These are phyloP conservation scores for Claviceps purpurea DNA, from an alignment of 2,329 filamentous ascomycete species.

Conservation along the genomic window DNA sequence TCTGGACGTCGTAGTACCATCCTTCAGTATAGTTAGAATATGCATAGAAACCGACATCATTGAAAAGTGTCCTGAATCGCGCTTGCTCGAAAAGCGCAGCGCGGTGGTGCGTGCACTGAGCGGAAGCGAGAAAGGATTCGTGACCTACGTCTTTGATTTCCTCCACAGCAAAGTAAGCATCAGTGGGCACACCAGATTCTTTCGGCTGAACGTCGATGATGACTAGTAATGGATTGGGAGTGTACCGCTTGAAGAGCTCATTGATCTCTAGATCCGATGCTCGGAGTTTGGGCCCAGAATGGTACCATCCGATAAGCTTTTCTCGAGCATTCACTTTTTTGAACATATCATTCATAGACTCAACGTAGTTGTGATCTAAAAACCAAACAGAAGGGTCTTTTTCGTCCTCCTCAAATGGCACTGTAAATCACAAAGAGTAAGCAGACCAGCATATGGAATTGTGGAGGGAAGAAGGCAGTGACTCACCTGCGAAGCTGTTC, in stretches of 20 bases:
- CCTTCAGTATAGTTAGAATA: constrained; percentile 36
- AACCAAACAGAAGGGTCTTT: constrained; percentile 99
- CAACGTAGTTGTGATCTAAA: constrained; percentile 97
- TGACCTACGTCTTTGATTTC: constrained; percentile 95
- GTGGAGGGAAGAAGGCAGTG: background rate
- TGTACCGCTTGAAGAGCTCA: constrained; percentile 98
- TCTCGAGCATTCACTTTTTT: constrained; percentile 99
- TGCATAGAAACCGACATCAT: background rate
- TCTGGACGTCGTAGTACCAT: constrained; percentile 90
- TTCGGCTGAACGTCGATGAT: constrained; percentile 98
- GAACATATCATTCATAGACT: constrained; percentile 99
- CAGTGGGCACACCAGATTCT: constrained; percentile 92
- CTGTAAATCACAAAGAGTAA: constrained; percentile 30
- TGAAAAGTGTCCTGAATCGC: too few relatives aligned
- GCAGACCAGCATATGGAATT: constrained; percentile 5
- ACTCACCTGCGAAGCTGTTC: constrained; percentile 90
- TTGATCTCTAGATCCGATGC: constrained; percentile 98
- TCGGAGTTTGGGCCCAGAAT: constrained; percentile 91
- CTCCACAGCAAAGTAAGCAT: constrained; percentile 97
- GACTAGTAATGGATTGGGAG: constrained; percentile 85
- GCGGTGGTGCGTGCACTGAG: too few relatives aligned
- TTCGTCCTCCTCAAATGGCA: constrained; percentile 97
- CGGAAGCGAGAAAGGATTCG: too few relatives aligned
- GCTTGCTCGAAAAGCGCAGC: background rate
- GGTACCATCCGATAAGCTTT: constrained; percentile 99